Evolutionary conservation across 2,329 filamentous ascomycete genomes (phyloP), one percentile per base, ranked within the genome.

Genomic region (Colletotrichum camelliae): DNA sequence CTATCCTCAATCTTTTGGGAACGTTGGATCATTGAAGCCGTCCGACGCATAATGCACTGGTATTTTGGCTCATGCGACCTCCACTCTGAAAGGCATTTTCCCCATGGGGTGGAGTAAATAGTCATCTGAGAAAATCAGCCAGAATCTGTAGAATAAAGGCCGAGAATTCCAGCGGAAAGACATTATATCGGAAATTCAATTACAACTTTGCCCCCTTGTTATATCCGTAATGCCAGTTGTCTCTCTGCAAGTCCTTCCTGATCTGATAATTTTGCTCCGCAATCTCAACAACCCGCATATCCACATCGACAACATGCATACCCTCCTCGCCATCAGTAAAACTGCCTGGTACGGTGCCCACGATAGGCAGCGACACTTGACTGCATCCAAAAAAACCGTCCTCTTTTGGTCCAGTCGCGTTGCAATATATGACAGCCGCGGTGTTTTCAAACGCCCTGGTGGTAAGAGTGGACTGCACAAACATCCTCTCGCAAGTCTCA

Each of bases 401-500:
- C 43, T 84, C 87, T 5, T 84, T 82, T 5, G 87, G 88, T 0
- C 88, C 89, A 12, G 89, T 90, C 1, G 88, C 89, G 79, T 91
- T 92, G 10, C 87, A 87, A 80, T 91, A 92, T 0, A 91, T 83
- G 60, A 92, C 84, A 4, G 88, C 88, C 77, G 89, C 90, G 3
- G 89, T 91, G 78, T 91, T 91, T 80, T 92, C 90, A 81, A 90
- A 92, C 60, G 88, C 86, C 29, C 91, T 82, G 1, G 88, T 83
- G 9, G 87, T 88, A 10, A 91, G 78, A 77, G 87, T 87, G 16
- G 82, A 85, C 74, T 91, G 87, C 35, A 92, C 78, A 77, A 92
- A 91, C 31, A 91, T 78, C 5, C 83, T 87, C 79, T 92, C 90
- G 0, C 88, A 83, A 1, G 79, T 78, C 0, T 88, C 89, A 77